Evolutionary conservation across 2,329 filamentous ascomycete genomes (phyloP), one percentile per base, ranked within the genome.

Genomic region (Knufia petricola): DNA sequence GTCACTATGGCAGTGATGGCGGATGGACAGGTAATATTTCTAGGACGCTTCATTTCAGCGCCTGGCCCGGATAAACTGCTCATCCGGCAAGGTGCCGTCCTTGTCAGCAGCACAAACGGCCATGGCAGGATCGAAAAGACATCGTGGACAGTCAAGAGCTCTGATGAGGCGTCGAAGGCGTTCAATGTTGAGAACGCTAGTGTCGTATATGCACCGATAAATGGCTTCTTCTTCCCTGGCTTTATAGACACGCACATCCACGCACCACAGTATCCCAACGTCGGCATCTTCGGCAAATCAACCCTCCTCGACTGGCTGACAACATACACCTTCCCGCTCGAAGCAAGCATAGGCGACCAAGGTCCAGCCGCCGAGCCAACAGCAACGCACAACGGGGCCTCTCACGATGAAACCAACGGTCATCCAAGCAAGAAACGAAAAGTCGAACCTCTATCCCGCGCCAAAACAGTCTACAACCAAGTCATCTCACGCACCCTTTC

Each of bases 301-400:
- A 95, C 90, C 0, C 81, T 98, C 26, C 77, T 98, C 12, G 84
- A 92, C 67, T 98, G 92, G 92, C 74, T 98, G 3, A 78, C 89
- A 59, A 92, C 75, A 13, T 96, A 98, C 70, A 98, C 92, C 0
- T 98, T 96, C 62, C 92, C 92, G 0, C 77, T 95, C 54, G 92
- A 98, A 67, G 74, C 82, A 1, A 88, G 84, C 8, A 79, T 95
- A 51, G 69, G 74, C 4, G 58, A 59, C 32, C 56, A 32, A 13
- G 54, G 46, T 34, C 58, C 34, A 51, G 62, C 34, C 49, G 46
- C 37, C 6, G 37, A 34, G 52, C 56, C 49, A 55, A 58, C 51
- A 48, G 42, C 32, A 36, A 6, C 32, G 7, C 15, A n/a, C n/a
- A n/a, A n/a, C n/a, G n/a, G n/a, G n/a, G n/a, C n/a, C n/a, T n/a